Base-by-base conservation (phyloP, 2,329 filamentous ascomycete genomes). In the Aspergillus pseudoterreus region DNA sequence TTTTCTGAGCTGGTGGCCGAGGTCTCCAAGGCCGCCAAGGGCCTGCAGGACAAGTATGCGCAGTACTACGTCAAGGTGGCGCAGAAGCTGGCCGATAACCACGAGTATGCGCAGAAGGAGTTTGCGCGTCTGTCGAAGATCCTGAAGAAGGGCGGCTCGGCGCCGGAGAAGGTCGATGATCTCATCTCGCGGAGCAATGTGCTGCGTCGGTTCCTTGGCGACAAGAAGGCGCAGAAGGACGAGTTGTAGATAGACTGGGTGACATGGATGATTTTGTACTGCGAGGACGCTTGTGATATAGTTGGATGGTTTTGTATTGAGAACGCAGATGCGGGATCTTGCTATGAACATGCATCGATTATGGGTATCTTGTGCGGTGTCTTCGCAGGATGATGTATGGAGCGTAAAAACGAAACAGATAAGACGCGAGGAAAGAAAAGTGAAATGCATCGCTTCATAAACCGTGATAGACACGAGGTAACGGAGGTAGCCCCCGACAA, bases 51-150 rank as follows among this genome's bases (percentile, higher is more conserved):
- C 72, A 90, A 89, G 78, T 95, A 92, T 68, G 90, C 90, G 43
- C 82, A 92, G 74, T 99, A 99, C 82, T 97, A 99, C 73, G 79
- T 94, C 70, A 90, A 89, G 70, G 91, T 95, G 49, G 87, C 94
- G 55, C 83, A 89, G 70, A 97, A 96, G 84, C 77, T 94, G 57
- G 80, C 78, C 68, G 79, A 86, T 71, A 95, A 87, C 75, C 80
- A 87, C 55, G 86, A 79, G 47, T 96, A 90, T 67, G 90, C 85
- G 45, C 77, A 83, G 68, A 97, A 96, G 84, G 92, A 97, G 80
- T 78, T 92, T 57, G 80, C 84, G 55, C 83, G 92, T 57, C 79
- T 97, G 56, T 82, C 90, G 63, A 84, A 86, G 61, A 82, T 97
- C 61, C 76, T 96, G 57, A 81, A 83, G 74, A 96, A 95, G 83